Evolutionary conservation across 192 early-diverging fungal species (phyloP).

Genomic region (Backusella tuberculispora): DNA sequence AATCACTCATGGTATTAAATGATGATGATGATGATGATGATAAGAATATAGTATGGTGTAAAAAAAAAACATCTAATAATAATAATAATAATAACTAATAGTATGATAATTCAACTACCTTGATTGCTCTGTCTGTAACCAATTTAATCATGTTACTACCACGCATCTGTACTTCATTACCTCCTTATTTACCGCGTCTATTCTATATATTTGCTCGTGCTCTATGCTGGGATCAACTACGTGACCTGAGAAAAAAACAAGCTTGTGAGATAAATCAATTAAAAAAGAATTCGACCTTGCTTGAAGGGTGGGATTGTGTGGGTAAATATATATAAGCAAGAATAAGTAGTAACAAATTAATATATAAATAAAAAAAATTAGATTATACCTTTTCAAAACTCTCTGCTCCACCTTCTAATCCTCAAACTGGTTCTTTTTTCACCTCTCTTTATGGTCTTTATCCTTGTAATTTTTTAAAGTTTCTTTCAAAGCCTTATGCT

Average conservation of each 20-base stretch:
- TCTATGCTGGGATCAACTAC: constrained; percentile 54
- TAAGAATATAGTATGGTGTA: no score
- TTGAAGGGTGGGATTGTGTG: constrained; percentile 45
- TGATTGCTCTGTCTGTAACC: constrained; percentile 56
- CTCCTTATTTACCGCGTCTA: constrained; percentile 46
- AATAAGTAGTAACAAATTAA: background rate
- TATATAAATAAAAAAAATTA: background rate
- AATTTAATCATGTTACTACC: constrained; percentile 59
- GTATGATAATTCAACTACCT: constrained; percentile 44
- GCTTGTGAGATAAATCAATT: constrained; percentile 17
- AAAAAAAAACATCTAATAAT: background rate
- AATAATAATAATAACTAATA: background rate
- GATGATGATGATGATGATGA: no score
- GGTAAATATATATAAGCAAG: constrained; percentile 34
- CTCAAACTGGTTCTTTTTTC: constrained; percentile 53
- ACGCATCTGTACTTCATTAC: constrained; percentile 50
- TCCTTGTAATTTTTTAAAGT: constrained; percentile 57
- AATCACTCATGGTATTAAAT: constrained; percentile 50
- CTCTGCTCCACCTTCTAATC: constrained; percentile 52
- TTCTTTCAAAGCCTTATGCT: constrained; percentile 45
- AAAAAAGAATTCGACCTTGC: background rate
- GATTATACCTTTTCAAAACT: constrained; percentile 47
- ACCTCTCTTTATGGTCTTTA: constrained; percentile 61
- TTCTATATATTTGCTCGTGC: constrained; percentile 58
- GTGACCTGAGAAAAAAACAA: constrained; percentile 45